phyloP scores from a whole-genome alignment of 306 rosid genomes.

The Cicer yamashitae region DNA sequence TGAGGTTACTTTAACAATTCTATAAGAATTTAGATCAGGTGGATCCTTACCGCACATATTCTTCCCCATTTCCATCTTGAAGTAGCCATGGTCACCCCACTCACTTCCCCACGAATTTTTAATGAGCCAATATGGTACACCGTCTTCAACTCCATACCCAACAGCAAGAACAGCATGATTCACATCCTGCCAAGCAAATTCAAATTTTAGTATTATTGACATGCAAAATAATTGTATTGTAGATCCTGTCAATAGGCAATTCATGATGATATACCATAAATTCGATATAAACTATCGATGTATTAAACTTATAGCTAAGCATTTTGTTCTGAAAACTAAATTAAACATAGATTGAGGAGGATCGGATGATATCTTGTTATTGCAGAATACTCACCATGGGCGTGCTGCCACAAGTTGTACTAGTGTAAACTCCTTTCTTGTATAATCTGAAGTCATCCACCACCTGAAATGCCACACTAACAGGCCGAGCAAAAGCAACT shows the following conservation, averaged over 20 bases:
- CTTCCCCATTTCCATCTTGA: constrained; percentile 94
- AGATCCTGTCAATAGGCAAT: neutral
- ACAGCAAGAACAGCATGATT: constrained; percentile 98
- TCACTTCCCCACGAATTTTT: constrained; percentile 89
- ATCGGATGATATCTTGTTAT: constrained; percentile 20
- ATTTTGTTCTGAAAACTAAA: constrained; percentile 9
- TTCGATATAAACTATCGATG: neutral
- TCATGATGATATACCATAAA: constrained; percentile 10
- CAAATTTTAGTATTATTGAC: constrained; percentile 17
- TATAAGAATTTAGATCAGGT: neutral
- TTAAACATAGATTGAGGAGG: constrained; percentile 2
- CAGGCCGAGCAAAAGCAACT: constrained; percentile 84
- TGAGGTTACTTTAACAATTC: constrained; percentile 2
- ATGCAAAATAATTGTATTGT: constrained; percentile 7
- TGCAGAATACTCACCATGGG: constrained; percentile 63
- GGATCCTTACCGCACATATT: constrained; percentile 91
- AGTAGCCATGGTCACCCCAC: constrained; percentile 95
- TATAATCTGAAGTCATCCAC: constrained; percentile 62
- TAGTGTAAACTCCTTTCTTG: constrained; percentile 81
- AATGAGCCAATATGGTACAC: constrained; percentile 80
- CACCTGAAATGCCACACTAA: constrained; percentile 90
- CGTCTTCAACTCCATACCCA: constrained; percentile 86
- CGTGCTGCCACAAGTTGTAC: constrained; percentile 67
- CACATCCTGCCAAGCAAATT: constrained; percentile 76
- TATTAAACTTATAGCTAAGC: constrained; percentile 26